A percentile compares a stretch with the other conserved stretches of the same genome.
These are phyloP conservation scores for Gynandropsis gynandra DNA, from an alignment of 345 rosid genomes.

Conservation along the genomic window DNA sequence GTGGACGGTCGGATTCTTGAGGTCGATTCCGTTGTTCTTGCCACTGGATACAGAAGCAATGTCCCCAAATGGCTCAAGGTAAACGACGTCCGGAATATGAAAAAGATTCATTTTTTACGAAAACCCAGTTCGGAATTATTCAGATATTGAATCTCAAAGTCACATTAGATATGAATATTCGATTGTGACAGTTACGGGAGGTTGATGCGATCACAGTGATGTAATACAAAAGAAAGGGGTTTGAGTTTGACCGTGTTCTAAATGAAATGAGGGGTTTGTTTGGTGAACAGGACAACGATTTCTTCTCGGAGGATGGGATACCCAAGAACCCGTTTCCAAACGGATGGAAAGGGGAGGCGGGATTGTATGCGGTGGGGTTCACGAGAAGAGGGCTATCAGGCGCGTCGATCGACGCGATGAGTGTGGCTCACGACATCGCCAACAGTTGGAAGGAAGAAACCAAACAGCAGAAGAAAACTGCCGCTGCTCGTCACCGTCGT, in stretches of 20 bases:
- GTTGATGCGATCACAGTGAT: not conserved
- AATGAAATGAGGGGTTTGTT: conserved; percentile 20
- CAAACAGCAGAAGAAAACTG: conserved; percentile 40
- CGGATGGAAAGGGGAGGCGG: conserved; percentile 69
- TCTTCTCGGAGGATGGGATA: conserved; percentile 53
- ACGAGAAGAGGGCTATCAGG: conserved; percentile 76
- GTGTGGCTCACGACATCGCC: conserved; percentile 59
- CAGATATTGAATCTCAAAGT: too few relatives aligned
- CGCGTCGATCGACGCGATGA: conserved; percentile 57
- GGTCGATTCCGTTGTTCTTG: conserved; percentile 63
- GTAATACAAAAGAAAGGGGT: not conserved
- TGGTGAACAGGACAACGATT: conserved; percentile 50
- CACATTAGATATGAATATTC: not conserved
- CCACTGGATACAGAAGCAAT: conserved; percentile 86
- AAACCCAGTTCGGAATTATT: too few relatives aligned
- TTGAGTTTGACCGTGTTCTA: too few relatives aligned
- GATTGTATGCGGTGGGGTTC: conserved; percentile 84
- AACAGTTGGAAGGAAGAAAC: conserved; percentile 63
- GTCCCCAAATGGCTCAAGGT: conserved; percentile 89
- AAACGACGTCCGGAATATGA: too few relatives aligned
- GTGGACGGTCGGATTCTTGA: conserved; percentile 42
- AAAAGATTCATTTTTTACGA: too few relatives aligned
- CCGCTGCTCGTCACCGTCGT: conserved; percentile 56
- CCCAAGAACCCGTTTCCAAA: conserved; percentile 62
- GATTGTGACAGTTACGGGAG: not conserved